phyloP scores from a whole-genome alignment of 2,329 filamentous ascomycete genomes.

The Fusarium armeniacum region DNA sequence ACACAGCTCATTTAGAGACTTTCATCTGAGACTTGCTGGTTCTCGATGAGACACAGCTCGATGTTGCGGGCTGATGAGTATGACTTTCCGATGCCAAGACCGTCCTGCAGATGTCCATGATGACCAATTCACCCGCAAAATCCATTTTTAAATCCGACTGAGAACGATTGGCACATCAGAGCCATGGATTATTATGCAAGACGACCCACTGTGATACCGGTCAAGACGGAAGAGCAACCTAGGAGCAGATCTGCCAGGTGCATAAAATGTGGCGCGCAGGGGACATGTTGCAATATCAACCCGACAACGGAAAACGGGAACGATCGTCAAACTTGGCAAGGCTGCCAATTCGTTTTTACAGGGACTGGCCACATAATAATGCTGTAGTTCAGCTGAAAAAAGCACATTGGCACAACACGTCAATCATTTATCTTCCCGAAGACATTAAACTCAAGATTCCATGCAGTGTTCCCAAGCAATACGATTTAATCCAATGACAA shows the following conservation, averaged over 20 bases:
- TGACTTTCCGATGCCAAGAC: not conserved
- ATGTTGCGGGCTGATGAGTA: conserved; percentile 5
- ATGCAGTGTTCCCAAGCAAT: conserved; percentile 2
- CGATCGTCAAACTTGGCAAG: conserved; percentile 1
- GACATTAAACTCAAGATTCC: conserved; percentile 15
- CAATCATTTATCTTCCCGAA: conserved; percentile 12
- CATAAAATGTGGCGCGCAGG: conserved; percentile 13
- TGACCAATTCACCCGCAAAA: not conserved
- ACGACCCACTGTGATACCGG: conserved; percentile 16
- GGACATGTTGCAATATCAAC: not conserved
- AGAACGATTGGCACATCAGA: conserved; percentile 9
- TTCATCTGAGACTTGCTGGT: not conserved
- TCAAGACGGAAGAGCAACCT: conserved; percentile 9
- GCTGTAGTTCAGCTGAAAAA: conserved; percentile 10
- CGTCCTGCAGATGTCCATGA: not conserved
- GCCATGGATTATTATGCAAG: conserved; percentile 6
- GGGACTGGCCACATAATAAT: not conserved
- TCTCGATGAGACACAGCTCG: not conserved
- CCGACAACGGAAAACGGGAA: conserved; percentile 1
- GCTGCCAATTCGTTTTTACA: not conserved
- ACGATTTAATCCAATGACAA: not conserved
- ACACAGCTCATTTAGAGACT: not conserved
- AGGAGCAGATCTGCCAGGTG: conserved; percentile 19
- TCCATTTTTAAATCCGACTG: not conserved
- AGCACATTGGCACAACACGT: conserved; percentile 12